Base-by-base conservation (phyloP, 108 stramenopile genomes). In the Epipyxis sp. region DNA sequence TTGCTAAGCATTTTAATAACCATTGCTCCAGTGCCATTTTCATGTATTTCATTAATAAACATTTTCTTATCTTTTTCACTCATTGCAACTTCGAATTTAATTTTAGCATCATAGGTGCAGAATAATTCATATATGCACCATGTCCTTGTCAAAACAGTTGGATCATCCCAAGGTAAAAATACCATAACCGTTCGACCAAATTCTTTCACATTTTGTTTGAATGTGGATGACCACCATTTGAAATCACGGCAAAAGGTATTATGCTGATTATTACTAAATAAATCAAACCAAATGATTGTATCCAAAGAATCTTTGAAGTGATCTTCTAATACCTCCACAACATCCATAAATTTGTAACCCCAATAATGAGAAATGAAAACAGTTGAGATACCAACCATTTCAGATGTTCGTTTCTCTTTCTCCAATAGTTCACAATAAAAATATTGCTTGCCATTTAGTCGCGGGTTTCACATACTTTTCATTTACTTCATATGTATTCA, bases 91-190 rank as follows among this genome's bases (percentile, higher is more conserved):
- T 6, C 6, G 50, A 74, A 74, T 27, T 37, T 27, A 16, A 6
- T 39, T 34, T 54, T 6, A n/a, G n/a, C n/a, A n/a, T n/a, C n/a
- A 27, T 37, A 27, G 6, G 71, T 6, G 25, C 71, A 74, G 25
- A 43, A 74, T 10, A 25, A 3, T 42, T 74, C 71, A 42, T 42
- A 74, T 13, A 74, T 27, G 25, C 71, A 74, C 71, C 71, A 74
- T 10, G 34, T 42, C 6, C 71, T 13, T 37, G 6, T 74, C 10
- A 54, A 37, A 10, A 42, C 41, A 10, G 43, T 37, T 29, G 71
- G 71, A 37, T 74, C 50, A 42, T 74, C 3, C 71, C 71, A 74
- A 6, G 71, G 71, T 6, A 27, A 16, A 34, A 74, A 32, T 6
- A 74, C 71, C 34, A 74, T 35, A 10, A 74, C 13, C 6, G 3